A percentile compares a stretch with the other conserved stretches of the same genome.
Evolutionary conservation across 306 rosid genomes (phyloP).

Genomic region (Canavalia ensiformis): DNA sequence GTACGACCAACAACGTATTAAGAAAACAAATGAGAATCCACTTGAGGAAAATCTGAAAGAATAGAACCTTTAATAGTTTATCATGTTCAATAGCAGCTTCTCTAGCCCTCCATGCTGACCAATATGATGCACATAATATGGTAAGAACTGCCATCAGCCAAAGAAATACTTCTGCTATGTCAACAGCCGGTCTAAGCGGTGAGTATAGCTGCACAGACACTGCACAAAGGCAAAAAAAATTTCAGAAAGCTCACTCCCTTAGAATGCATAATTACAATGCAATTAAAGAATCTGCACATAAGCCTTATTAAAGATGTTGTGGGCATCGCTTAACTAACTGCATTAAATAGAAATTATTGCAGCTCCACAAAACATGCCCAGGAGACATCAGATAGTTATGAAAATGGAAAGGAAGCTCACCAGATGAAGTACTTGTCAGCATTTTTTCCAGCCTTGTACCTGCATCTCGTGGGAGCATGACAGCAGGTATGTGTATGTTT

Average conservation of each 20-base stretch:
- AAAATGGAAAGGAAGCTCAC: slow-evolving; percentile 50
- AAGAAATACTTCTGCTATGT: slow-evolving; percentile 92
- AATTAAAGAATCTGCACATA: not conserved
- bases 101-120: slow-evolving; percentile 94
- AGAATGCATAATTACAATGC: not conserved
- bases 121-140: slow-evolving; percentile 90
- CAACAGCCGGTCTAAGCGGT: slow-evolving; percentile 82
- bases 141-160: slow-evolving; percentile 97
- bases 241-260: not conserved
- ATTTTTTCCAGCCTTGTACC: slow-evolving; percentile 80
- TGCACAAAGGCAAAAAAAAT: slow-evolving; percentile 49
- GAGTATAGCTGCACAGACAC: slow-evolving; percentile 96
- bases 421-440: slow-evolving; percentile 67
- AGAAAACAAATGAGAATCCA: slow-evolving; percentile 20
- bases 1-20: slow-evolving; percentile 20
- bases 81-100: slow-evolving; percentile 82
- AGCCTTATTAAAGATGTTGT: not conserved
- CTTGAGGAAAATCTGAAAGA: slow-evolving; percentile 31
- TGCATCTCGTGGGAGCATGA: slow-evolving; percentile 94
- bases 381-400: slow-evolving; percentile 10
- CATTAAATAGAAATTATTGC: slow-evolving; percentile 14
- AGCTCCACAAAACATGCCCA: slow-evolving; percentile 35
- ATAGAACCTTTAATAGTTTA: slow-evolving; percentile 71
- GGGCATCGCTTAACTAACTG: not conserved
- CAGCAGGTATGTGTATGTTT: slow-evolving; percentile 85